A percentile compares a stretch with the other conserved stretches of the same genome.
Conservation (phyloP, 805 yeast species). For the Peterozyma toletana region DNA sequence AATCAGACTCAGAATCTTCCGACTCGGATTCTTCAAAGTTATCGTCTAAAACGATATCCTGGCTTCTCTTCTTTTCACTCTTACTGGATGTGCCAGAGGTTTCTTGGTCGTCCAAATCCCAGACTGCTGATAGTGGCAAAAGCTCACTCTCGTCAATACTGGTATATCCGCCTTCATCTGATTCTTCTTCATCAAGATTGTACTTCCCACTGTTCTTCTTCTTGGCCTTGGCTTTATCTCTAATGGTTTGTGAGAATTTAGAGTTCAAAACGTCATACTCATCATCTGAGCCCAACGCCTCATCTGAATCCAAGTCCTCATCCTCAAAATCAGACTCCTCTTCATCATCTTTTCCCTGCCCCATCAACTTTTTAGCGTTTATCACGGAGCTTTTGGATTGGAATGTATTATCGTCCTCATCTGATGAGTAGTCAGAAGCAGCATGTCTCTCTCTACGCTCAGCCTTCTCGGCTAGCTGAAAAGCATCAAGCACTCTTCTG, state of each 20-base stretch:
- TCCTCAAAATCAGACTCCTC: slow-evolving; percentile 22
- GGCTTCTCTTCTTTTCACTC: slow-evolving; percentile 13
- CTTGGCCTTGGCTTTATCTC: slow-evolving; percentile 41
- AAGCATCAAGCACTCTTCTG: slow-evolving; percentile 18
- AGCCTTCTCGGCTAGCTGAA: slow-evolving; percentile 18
- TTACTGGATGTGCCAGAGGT: slow-evolving; percentile 15
- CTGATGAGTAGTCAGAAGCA: slow-evolving; percentile 10
- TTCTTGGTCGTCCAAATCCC: slow-evolving; percentile 73
- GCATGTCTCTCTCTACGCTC: slow-evolving; percentile 5
- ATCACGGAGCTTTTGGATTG: slow-evolving; percentile 21
- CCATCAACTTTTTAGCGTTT: slow-evolving; percentile 24
- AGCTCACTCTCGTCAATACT: slow-evolving; percentile 74
- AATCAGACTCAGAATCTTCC: slow-evolving; percentile 15
- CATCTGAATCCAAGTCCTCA: slow-evolving; percentile 57
- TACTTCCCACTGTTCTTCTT: slow-evolving; percentile 21
- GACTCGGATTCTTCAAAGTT: slow-evolving; percentile 17
- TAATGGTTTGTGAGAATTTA: slow-evolving; percentile 60
- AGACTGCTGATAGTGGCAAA: slow-evolving; percentile 74
- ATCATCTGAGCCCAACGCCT: slow-evolving; percentile 79
- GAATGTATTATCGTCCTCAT: slow-evolving; percentile 10
- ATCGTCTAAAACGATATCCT: slow-evolving; percentile 21
- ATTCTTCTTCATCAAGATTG: slow-evolving; percentile 31
- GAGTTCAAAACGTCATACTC: slow-evolving; percentile 56
- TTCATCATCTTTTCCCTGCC: slow-evolving; percentile 17
- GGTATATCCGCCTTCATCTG: slow-evolving; percentile 56